Conservation (phyloP, 768 basidiomycete species). For the Dentipellis sp. region DNA sequence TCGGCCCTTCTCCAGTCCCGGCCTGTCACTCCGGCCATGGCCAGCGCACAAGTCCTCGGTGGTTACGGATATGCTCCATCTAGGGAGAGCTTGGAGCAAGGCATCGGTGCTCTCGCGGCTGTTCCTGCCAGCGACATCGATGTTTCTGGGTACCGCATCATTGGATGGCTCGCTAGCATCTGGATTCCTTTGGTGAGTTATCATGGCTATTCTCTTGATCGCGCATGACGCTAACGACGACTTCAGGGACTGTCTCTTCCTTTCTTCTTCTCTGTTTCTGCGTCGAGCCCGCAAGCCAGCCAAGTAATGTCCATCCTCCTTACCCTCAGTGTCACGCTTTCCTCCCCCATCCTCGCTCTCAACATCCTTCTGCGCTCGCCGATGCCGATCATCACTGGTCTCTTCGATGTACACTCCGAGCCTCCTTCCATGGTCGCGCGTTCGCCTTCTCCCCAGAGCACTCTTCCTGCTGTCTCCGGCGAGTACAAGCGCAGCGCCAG, state of each 20-base stretch:
- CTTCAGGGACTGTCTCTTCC: conserved; percentile 52
- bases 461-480: conserved; percentile 36
- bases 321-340: conserved; percentile 54
- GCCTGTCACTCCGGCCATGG: conserved; percentile 43
- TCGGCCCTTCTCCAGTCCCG: conserved; percentile 34
- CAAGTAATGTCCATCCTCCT: conserved; percentile 39
- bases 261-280: conserved; percentile 38
- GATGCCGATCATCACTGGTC: conserved; percentile 55
- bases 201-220: neutral
- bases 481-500: conserved; percentile 59
- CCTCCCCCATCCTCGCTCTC: conserved; percentile 56
- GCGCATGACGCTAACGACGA: neutral
- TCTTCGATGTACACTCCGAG: conserved; percentile 45
- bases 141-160: conserved; percentile 42
- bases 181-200: conserved; percentile 61
- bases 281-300: conserved; percentile 31
- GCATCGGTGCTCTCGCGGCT: conserved; percentile 34
- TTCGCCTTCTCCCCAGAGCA: conserved; percentile 33
- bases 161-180: conserved; percentile 58
- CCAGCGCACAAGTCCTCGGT: conserved; percentile 53
- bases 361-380: conserved; percentile 53
- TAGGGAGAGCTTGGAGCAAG: conserved; percentile 42
- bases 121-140: conserved; percentile 40
- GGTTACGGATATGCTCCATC: conserved; percentile 55
- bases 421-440: conserved; percentile 34